phyloP scores from a whole-genome alignment of 2,329 filamentous ascomycete genomes.

The Xylaria sp. region DNA sequence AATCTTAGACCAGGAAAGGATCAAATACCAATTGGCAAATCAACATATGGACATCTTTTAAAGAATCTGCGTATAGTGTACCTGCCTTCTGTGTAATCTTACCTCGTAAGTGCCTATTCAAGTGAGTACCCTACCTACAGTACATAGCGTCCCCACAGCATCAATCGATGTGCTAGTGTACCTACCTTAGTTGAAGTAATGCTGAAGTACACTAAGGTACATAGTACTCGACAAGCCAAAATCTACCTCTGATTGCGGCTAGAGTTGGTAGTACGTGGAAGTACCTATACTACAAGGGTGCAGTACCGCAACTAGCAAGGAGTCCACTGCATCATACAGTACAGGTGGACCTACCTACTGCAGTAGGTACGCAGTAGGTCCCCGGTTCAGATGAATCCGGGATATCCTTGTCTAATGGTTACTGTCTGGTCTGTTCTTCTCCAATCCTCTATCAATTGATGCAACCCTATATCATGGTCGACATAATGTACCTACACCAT shows the following conservation, averaged over 20 bases:
- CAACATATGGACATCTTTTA: background rate
- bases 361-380: background rate
- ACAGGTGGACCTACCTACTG: too few relatives aligned
- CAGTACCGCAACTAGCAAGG: background rate
- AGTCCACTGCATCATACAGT: constrained; percentile 8
- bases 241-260: too few relatives aligned
- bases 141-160: too few relatives aligned
- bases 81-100: background rate
- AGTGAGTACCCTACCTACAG: too few relatives aligned
- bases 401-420: constrained; percentile 20
- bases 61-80: background rate
- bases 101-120: background rate
- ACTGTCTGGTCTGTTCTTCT: background rate
- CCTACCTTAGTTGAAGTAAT: too few relatives aligned
- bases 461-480: constrained; percentile 5
- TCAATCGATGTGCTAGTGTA: too few relatives aligned
- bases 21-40: constrained; percentile 10
- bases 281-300: background rate
- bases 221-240: too few relatives aligned
- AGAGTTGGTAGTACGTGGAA: background rate
- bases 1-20: background rate
- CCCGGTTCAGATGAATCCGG: constrained; percentile 12
- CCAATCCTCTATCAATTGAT: constrained; percentile 19
- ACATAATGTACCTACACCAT: constrained; percentile 4
- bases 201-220: too few relatives aligned